Conservation (phyloP, 306 rosid genomes). For the Cucumis sativus region Cucumber_9930_V3 NC_026657.2:5780001-5780500, state of each 20-base stretch:
- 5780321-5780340: not conserved
- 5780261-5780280: conserved; percentile 88
- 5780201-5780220: not conserved
- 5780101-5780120: not conserved
- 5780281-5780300: conserved; percentile 94
- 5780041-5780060: not conserved
- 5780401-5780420: not conserved
- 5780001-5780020: not conserved
- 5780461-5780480: not conserved
- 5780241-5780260: conserved; percentile 92
- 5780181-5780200: not conserved
- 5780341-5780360: not conserved
- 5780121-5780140: not conserved
- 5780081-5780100: not conserved
- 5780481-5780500: not conserved
- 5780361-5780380: not conserved
- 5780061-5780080: not conserved
- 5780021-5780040: not conserved
- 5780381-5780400: not conserved
- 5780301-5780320: conserved; percentile 27
- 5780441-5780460: not conserved
- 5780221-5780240: conserved; percentile 51
- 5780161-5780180: not conserved
- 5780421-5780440: not conserved
- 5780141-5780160: not conserved